These are phyloP conservation scores for Xylariaceae sp. DNA, from an alignment of 2,329 filamentous ascomycete species.

Conservation along the genomic window DNA sequence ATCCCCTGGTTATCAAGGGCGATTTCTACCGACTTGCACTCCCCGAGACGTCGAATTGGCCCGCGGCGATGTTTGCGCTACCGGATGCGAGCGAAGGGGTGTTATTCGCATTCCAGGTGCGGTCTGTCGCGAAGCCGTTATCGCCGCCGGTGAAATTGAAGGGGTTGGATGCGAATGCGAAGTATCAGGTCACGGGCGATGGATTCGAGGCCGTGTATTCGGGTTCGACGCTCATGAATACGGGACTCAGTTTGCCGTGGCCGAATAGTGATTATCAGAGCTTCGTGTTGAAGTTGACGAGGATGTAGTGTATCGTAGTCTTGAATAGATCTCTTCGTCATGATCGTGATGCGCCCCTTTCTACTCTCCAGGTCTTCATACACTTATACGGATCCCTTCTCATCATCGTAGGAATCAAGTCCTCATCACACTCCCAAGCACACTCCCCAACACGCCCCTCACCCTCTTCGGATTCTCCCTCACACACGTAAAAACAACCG, in stretches of 20 bases:
- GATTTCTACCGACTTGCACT: constrained; percentile 55
- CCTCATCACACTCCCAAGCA: constrained; percentile 49
- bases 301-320: constrained; percentile 25
- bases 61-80: constrained; percentile 55
- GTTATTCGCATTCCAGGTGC: constrained; percentile 57
- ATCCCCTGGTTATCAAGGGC: constrained; percentile 54
- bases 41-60: constrained; percentile 57
- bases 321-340: not conserved
- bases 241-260: constrained; percentile 49
- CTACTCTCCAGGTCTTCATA: too few relatives aligned
- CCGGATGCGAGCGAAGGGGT: constrained; percentile 45
- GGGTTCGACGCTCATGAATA: constrained; percentile 58
- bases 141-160: constrained; percentile 49
- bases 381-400: too few relatives aligned
- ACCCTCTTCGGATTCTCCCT: constrained; percentile 58
- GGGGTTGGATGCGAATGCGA: constrained; percentile 50
- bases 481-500: constrained; percentile 64
- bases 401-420: constrained; percentile 13
- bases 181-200: constrained; percentile 43
- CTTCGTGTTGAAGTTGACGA: constrained; percentile 51
- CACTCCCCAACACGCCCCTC: constrained; percentile 60
- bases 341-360: not conserved
- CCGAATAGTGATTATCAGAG: constrained; percentile 50
- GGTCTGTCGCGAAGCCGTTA: constrained; percentile 47
- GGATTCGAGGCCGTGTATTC: constrained; percentile 43